phyloP scores from a whole-genome alignment of 1,139 yeast species.

The Debaryomyces fabryi region DNA sequence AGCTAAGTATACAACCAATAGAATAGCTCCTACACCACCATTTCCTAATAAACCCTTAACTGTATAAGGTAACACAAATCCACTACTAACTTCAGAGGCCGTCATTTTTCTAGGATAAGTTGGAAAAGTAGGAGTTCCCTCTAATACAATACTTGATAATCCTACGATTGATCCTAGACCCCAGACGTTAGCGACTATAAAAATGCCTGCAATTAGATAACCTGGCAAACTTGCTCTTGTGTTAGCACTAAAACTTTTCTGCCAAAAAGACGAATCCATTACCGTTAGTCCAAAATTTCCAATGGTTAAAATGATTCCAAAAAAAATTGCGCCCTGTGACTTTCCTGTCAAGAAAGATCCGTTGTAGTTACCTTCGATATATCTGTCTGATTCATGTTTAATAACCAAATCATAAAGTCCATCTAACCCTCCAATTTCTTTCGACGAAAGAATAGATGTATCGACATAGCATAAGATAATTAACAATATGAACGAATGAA shows the following conservation, averaged over 20 bases:
- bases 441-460: constrained; percentile 29
- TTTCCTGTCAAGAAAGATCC: constrained; percentile 40
- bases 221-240: constrained; percentile 41
- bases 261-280: constrained; percentile 37
- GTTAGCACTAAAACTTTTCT: constrained; percentile 37
- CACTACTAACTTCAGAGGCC: constrained; percentile 27
- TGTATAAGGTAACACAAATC: constrained; percentile 31
- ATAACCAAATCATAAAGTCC: constrained; percentile 28
- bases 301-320: constrained; percentile 31
- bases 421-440: constrained; percentile 32
- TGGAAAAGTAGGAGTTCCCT: constrained; percentile 27
- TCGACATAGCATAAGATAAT: constrained; percentile 30
- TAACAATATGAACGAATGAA: constrained; percentile 37
- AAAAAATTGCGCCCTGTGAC: constrained; percentile 33
- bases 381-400: constrained; percentile 19
- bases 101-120: constrained; percentile 34
- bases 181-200: constrained; percentile 37
- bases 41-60: constrained; percentile 31
- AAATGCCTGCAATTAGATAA: constrained; percentile 35
- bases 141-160: constrained; percentile 29
- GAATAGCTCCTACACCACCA: constrained; percentile 32
- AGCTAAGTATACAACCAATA: constrained; percentile 31
- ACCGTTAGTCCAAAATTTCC: constrained; percentile 36
- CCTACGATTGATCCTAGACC: constrained; percentile 34
- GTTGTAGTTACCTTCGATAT: constrained; percentile 34